Evolutionary conservation across 495 filamentous ascomycete genomes (phyloP).

Genomic region (Xylaria flabelliformis): DNA sequence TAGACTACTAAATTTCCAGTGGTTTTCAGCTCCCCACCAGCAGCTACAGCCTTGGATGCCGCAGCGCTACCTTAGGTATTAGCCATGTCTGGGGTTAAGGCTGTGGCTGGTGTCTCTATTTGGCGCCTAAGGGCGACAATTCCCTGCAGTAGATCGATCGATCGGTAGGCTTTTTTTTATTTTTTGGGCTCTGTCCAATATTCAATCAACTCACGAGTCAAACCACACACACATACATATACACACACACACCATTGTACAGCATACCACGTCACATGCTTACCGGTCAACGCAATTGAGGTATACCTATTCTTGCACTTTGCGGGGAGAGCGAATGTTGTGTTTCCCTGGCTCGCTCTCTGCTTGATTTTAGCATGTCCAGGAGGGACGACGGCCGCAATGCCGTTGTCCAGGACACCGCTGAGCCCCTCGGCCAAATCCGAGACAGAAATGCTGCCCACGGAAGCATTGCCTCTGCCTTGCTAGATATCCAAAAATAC

Average conservation of each 20-base stretch:
- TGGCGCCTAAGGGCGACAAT: too few relatives aligned
- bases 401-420: slow-evolving; percentile 42
- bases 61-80: not conserved
- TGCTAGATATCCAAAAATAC: slow-evolving; percentile 36
- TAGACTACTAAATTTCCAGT: not conserved
- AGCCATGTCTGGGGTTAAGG: not conserved
- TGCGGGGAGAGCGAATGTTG: slow-evolving; percentile 8
- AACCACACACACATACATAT: too few relatives aligned
- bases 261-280: slow-evolving; percentile 20
- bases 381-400: slow-evolving; percentile 23
- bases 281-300: slow-evolving; percentile 2
- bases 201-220: not conserved
- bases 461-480: slow-evolving; percentile 34
- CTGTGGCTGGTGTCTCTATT: slow-evolving; percentile 5
- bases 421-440: slow-evolving; percentile 37
- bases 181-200: not conserved
- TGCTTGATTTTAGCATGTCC: slow-evolving; percentile 36
- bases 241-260: slow-evolving; percentile 3
- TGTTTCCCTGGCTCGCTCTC: slow-evolving; percentile 16
- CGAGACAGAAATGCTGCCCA: slow-evolving; percentile 31
- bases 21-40: not conserved
- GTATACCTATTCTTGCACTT: slow-evolving; percentile 15
- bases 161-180: not conserved
- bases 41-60: not conserved
- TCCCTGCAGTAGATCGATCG: not conserved